A percentile compares a stretch with the other conserved stretches of the same genome.
Evolutionary conservation across 2,329 filamentous ascomycete genomes (phyloP).

Genomic region (Microthyrium microscopicum): DNA sequence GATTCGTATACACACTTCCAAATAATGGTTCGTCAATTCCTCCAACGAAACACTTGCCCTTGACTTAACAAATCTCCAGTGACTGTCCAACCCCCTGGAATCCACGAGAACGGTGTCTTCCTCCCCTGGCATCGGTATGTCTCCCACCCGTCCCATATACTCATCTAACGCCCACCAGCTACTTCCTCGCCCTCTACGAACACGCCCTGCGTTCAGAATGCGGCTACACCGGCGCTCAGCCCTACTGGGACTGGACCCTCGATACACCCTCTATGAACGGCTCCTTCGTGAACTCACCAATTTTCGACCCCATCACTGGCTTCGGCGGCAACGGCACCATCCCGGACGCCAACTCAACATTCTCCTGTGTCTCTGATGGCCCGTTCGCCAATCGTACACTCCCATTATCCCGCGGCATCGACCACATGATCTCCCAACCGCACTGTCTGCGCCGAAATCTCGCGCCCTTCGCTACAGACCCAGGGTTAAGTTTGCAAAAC

Average conservation of each 20-base stretch:
- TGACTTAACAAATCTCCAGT: too few relatives aligned
- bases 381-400: slow-evolving; percentile 2
- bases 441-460: slow-evolving; percentile 2
- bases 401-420: not conserved
- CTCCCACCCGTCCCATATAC: too few relatives aligned
- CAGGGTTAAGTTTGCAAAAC: not conserved
- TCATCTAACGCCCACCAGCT: too few relatives aligned
- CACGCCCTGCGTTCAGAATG: slow-evolving; percentile 19
- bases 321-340: slow-evolving; percentile 7
- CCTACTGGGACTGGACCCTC: slow-evolving; percentile 15
- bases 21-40: too few relatives aligned
- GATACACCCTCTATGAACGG: slow-evolving; percentile 12
- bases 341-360: not conserved
- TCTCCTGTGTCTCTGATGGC: slow-evolving; percentile 2
- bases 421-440: not conserved
- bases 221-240: slow-evolving; percentile 16
- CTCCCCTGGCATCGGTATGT: slow-evolving; percentile 22
- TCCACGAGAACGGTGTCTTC: slow-evolving; percentile 10
- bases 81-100: too few relatives aligned
- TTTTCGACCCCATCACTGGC: slow-evolving; percentile 12
- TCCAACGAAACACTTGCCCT: too few relatives aligned
- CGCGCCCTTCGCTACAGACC: not conserved
- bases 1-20: too few relatives aligned
- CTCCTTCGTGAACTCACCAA: slow-evolving; percentile 10
- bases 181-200: slow-evolving; percentile 18